phyloP scores from a whole-genome alignment of 2,329 filamentous ascomycete species.

The Paramyrothecium sp. region DNA sequence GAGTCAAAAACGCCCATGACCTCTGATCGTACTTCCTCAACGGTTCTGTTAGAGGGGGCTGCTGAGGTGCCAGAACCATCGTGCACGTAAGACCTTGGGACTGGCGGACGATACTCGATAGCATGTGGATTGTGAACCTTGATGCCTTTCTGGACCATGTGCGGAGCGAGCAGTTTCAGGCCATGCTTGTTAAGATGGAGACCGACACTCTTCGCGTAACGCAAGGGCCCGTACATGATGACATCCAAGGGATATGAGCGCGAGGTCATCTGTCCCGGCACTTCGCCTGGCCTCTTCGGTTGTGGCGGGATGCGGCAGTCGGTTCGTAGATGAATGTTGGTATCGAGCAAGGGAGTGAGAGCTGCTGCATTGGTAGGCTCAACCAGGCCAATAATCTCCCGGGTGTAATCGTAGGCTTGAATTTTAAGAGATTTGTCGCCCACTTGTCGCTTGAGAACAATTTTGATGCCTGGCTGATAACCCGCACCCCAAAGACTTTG shows the following conservation, averaged over 20 bases:
- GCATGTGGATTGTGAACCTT: slow-evolving; percentile 77
- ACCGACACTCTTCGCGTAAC: slow-evolving; percentile 64
- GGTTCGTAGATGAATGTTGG: slow-evolving; percentile 63
- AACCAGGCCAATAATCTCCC: slow-evolving; percentile 72
- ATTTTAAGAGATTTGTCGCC: slow-evolving; percentile 61
- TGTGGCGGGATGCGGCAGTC: slow-evolving; percentile 70
- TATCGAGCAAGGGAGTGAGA: slow-evolving; percentile 72
- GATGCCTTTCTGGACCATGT: slow-evolving; percentile 65
- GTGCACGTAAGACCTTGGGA: slow-evolving; percentile 30
- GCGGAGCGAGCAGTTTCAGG: slow-evolving; percentile 65
- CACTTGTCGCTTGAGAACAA: slow-evolving; percentile 61
- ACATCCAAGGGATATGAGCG: slow-evolving; percentile 63
- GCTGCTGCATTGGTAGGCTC: slow-evolving; percentile 66
- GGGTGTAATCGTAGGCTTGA: slow-evolving; percentile 69
- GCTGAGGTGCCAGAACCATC: slow-evolving; percentile 22
- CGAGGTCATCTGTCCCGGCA: slow-evolving; percentile 61
- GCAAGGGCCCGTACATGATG: slow-evolving; percentile 76
- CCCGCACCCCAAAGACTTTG: slow-evolving; percentile 55
- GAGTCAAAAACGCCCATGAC: slow-evolving; percentile 87
- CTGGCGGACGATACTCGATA: slow-evolving; percentile 43
- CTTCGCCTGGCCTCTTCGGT: slow-evolving; percentile 61
- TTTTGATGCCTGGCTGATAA: slow-evolving; percentile 73
- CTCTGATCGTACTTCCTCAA: slow-evolving; percentile 83
- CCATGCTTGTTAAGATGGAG: slow-evolving; percentile 61
- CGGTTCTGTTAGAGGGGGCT: slow-evolving; percentile 54